Evolutionary conservation across 768 basidiomycete genomes (phyloP), one percentile per base, ranked within the genome.

Genomic region (Boletus reticuloceps): DNA sequence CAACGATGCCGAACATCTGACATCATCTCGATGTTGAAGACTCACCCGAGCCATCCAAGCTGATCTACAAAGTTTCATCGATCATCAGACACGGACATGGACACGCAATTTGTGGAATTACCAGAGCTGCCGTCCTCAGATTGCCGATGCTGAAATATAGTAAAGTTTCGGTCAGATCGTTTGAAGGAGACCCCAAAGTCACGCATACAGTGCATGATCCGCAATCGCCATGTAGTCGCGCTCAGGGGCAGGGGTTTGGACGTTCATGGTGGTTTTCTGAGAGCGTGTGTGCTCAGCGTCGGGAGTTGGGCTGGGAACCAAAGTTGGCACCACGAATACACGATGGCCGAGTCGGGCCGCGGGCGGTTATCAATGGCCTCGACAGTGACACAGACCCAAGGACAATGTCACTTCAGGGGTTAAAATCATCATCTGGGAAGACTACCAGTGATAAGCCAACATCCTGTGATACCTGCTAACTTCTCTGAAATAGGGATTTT

Each of bases 1-100:
- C 29, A 29, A 29, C 29, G 29, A 29, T 29, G 29, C 8, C 34
- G 0, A 34, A 2, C 13, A 36, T 36, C 14, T 14, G 34, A 36
- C 14, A 36, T 36, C 47, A 25, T n/a, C 46, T 19, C 32, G 19
- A 53, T 42, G 22, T n/a, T 38, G 19, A 47, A 65, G 71, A 64
- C 72, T 72, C 55, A 91, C 89, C 82, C 12, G 90, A 92, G 32
- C 89, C 91, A 71, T 92, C 91, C 44, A 87, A 75, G 74, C 88
- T 90, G 69, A 93, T 79, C 69, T 83, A 55, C 34, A 49, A 6
- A 32, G 34, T 36, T 16, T 31, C 12, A 36, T 36, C 12, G 34
- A 36, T 36, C 4, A 39, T 62, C 46, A 61, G 65, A 47, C 37
- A 19, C 32, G 9, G 20, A 48, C 32, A 22, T 31, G 38, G 19